A percentile compares a stretch with the other conserved stretches of the same genome.
Conservation (phyloP, 768 basidiomycete species). For the Leccinum imitatum region DNA sequence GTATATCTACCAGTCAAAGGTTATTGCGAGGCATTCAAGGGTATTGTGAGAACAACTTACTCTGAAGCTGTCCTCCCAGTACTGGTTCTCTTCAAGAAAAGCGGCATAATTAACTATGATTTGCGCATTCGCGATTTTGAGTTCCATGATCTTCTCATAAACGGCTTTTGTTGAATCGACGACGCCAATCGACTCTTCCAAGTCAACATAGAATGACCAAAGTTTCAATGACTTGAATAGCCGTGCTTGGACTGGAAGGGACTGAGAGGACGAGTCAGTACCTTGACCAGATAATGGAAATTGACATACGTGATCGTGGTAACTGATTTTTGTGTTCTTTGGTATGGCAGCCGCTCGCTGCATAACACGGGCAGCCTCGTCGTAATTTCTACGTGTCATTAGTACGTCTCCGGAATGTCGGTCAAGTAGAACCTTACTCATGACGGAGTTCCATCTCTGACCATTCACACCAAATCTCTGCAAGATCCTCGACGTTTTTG, state of each 20-base stretch:
- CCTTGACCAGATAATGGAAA: background rate
- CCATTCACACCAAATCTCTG: constrained; percentile 99
- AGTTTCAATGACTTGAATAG: constrained; percentile 97
- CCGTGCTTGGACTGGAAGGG: constrained; percentile 81
- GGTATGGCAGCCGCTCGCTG: constrained; percentile 92
- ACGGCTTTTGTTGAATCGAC: constrained; percentile 89
- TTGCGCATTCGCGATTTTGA: constrained; percentile 97
- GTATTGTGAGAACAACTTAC: constrained; percentile 47
- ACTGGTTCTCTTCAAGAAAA: constrained; percentile 96
- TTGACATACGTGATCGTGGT: constrained; percentile 84
- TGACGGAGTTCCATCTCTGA: constrained; percentile 96
- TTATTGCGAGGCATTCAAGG: constrained; percentile 5
- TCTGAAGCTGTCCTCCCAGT: constrained; percentile 99
- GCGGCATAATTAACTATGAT: constrained; percentile 96
- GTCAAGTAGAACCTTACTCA: constrained; percentile 58
- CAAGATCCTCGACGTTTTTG: constrained; percentile 94
- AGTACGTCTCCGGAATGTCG: constrained; percentile 6
- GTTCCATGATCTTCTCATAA: constrained; percentile 94
- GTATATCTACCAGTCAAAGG: constrained; percentile 60
- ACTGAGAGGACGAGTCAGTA: constrained; percentile 41
- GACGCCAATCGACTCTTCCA: constrained; percentile 95
- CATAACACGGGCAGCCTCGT: constrained; percentile 94
- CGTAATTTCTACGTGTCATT: constrained; percentile 74
- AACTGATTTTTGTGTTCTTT: constrained; percentile 86
- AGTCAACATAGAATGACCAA: constrained; percentile 98